Evolutionary conservation across 1,139 yeast species (phyloP).

Genomic region (Lodderomyces theae): DNA sequence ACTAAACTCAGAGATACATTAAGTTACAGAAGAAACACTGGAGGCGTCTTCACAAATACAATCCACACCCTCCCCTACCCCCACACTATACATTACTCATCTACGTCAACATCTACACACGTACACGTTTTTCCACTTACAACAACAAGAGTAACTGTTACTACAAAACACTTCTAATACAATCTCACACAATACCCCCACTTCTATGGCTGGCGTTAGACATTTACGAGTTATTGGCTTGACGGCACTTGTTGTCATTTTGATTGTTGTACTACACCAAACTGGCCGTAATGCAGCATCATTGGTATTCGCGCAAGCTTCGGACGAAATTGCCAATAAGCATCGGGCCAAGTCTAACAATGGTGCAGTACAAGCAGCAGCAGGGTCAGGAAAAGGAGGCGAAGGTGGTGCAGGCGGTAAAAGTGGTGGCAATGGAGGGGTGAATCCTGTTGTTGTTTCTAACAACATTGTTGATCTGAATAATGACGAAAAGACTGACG

Average conservation of each 20-base stretch:
- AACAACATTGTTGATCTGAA: constrained; percentile 28
- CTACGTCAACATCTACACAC: too few species aligned
- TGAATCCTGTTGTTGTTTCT: constrained; percentile 10
- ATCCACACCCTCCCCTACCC: not conserved
- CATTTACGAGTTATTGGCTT: constrained; percentile 21
- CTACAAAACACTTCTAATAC: too few species aligned
- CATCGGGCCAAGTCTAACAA: constrained; percentile 6
- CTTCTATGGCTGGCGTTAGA: constrained; percentile 19
- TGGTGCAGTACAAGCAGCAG: constrained; percentile 4
- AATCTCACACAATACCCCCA: too few species aligned
- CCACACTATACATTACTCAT: not conserved
- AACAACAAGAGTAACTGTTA: too few species aligned
- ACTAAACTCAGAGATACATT: too few species aligned
- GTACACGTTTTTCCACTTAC: too few species aligned
- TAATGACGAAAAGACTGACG: constrained; percentile 38
- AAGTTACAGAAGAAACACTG: too few species aligned
- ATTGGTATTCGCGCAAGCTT: constrained; percentile 16
- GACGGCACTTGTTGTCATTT: constrained; percentile 16
- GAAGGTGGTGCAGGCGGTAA: not conserved
- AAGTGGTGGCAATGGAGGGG: not conserved
- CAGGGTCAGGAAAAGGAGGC: not conserved
- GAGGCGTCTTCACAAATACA: too few species aligned
- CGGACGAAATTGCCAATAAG: constrained; percentile 15
- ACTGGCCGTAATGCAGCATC: constrained; percentile 14
- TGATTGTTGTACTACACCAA: constrained; percentile 19